phyloP scores from a whole-genome alignment of 2,329 filamentous ascomycete genomes.

The Fusarium sp. region DNA sequence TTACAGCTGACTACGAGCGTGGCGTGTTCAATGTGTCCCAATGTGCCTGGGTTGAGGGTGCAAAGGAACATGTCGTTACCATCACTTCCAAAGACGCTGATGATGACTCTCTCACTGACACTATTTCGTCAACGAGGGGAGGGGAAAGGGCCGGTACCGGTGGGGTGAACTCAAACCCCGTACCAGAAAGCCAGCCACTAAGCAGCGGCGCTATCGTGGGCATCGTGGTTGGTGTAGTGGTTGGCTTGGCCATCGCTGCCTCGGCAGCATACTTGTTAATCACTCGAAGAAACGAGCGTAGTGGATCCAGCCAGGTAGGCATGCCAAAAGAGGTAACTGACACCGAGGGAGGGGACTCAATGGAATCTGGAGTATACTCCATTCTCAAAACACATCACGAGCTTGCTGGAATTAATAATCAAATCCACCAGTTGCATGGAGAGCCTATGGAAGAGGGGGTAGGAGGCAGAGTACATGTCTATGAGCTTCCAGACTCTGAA shows the following conservation, averaged over 20 bases:
- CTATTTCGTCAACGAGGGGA: not conserved
- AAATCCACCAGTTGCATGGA: not conserved
- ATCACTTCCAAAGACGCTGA: not conserved
- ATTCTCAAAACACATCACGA: not conserved
- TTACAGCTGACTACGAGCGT: not conserved
- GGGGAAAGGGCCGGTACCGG: not conserved
- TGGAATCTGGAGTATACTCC: not conserved
- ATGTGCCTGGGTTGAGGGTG: not conserved
- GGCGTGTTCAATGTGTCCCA: not conserved
- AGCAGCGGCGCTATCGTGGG: not conserved
- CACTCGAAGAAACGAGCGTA: not conserved
- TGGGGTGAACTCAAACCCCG: not conserved
- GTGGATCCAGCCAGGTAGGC: not conserved
- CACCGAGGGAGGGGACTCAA: not conserved
- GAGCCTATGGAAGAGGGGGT: not conserved
- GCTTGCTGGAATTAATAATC: not conserved
- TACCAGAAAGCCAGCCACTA: not conserved
- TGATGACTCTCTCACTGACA: not conserved
- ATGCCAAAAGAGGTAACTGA: not conserved
- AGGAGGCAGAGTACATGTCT: not conserved
- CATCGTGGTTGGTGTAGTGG: not conserved
- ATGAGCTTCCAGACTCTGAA: not conserved
- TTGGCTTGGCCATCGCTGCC: not conserved
- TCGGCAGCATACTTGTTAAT: not conserved
- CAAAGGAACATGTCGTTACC: not conserved